Percentiles rank a stretch among this genome's conserved stretches.
These are phyloP conservation scores for Corinectria fuckeliana DNA, from an alignment of 2,329 filamentous ascomycete species.

Conservation along the genomic window DNA sequence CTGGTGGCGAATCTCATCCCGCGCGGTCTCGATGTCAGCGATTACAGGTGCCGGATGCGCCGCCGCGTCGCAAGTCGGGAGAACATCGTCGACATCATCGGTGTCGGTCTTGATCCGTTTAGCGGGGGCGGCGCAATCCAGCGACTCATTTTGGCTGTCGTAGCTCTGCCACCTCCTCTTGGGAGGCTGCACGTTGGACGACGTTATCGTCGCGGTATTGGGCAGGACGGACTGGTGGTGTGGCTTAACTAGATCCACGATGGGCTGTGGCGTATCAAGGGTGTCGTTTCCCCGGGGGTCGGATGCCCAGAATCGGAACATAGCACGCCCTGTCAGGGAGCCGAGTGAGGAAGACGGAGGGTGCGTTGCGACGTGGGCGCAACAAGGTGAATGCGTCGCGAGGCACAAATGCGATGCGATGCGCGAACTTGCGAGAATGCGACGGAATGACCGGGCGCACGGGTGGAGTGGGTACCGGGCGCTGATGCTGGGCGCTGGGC, in stretches of 20 bases:
- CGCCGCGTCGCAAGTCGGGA: constrained; percentile 28
- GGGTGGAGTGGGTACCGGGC: constrained; percentile 6
- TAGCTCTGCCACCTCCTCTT: constrained; percentile 50
- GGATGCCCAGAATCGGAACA: constrained; percentile 68
- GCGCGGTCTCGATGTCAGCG: constrained; percentile 59
- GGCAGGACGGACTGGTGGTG: constrained; percentile 43
- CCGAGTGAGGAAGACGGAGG: constrained; percentile 22
- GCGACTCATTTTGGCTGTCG: constrained; percentile 40
- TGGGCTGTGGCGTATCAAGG: constrained; percentile 51
- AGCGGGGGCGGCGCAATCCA: constrained; percentile 36
- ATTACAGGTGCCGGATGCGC: constrained; percentile 25
- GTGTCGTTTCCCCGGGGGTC: constrained; percentile 65
- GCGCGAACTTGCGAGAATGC: constrained; percentile 19
- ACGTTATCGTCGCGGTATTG: constrained; percentile 34
- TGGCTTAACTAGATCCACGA: constrained; percentile 41
- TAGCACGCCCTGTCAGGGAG: constrained; percentile 51
- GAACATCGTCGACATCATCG: constrained; percentile 33
- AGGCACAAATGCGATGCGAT: constrained; percentile 30
- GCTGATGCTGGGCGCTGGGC: constrained; percentile 16
- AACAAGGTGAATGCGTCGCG: constrained; percentile 21
- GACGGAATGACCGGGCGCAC: constrained; percentile 26
- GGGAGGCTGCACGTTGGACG: constrained; percentile 39
- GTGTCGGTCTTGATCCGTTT: constrained; percentile 53
- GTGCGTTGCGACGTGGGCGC: constrained; percentile 27
- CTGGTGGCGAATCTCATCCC: constrained; percentile 81